Evolutionary conservation across 495 filamentous ascomycete genomes (phyloP).

Genomic region (Penicilliopsis zonata): DNA sequence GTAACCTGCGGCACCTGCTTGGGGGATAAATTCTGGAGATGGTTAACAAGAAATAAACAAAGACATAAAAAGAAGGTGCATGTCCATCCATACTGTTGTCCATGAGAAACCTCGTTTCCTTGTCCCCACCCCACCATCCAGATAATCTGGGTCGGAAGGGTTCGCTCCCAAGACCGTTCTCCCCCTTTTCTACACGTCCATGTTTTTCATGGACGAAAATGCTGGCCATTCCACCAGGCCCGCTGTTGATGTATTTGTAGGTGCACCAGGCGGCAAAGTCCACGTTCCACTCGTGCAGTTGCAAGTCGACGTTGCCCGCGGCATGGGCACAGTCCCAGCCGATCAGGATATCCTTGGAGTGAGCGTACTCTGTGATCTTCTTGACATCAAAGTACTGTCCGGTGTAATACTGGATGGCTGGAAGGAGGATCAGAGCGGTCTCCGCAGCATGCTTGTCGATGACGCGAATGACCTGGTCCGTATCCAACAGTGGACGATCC

Average conservation of each 20-base stretch:
- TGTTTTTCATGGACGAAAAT: conserved; percentile 78
- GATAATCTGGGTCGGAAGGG: conserved; percentile 47
- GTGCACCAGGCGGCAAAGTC: conserved; percentile 96
- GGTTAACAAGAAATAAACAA: not conserved
- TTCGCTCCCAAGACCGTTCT: conserved; percentile 15
- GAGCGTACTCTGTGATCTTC: conserved; percentile 72
- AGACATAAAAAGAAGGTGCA: not conserved
- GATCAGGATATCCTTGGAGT: conserved; percentile 60
- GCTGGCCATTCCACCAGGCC: conserved; percentile 78
- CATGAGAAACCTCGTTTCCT: conserved; percentile 67
- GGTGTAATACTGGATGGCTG: conserved; percentile 90
- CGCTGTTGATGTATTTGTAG: conserved; percentile 94
- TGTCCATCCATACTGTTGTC: conserved; percentile 43
- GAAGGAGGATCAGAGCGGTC: conserved; percentile 73
- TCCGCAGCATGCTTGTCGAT: conserved; percentile 66
- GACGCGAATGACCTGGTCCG: conserved; percentile 57
- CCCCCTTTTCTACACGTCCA: conserved; percentile 35
- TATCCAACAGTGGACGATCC: conserved; percentile 45
- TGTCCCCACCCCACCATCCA: conserved; percentile 90
- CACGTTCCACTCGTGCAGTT: conserved; percentile 85
- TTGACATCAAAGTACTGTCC: conserved; percentile 84
- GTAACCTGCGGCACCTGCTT: conserved; percentile 48
- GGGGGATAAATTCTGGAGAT: conserved; percentile 52
- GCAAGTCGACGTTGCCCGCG: conserved; percentile 75
- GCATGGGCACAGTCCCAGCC: conserved; percentile 97